Evolutionary conservation across 495 filamentous ascomycete genomes (phyloP).

Genomic region (Pyronema omphalodes): DNA sequence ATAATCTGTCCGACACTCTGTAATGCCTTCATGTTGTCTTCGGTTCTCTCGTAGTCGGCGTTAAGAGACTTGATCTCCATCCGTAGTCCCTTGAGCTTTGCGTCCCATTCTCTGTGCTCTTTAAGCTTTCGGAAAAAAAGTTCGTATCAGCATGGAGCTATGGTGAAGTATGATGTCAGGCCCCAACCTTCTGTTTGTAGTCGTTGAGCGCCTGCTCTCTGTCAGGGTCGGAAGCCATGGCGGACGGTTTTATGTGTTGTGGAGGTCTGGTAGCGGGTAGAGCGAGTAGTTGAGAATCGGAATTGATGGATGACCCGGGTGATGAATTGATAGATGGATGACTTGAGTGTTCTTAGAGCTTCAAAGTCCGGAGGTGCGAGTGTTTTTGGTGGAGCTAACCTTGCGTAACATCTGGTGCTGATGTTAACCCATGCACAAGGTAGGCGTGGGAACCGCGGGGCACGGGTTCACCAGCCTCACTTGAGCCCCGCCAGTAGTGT

Average conservation of each 20-base stretch:
- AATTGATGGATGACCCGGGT: not conserved
- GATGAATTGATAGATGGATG: not conserved
- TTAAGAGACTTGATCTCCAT: conserved; percentile 89
- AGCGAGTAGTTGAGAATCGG: not conserved
- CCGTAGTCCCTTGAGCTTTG: conserved; percentile 80
- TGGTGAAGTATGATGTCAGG: not conserved
- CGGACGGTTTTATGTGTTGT: not conserved
- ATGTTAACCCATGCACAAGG: not conserved
- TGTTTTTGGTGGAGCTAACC: not conserved
- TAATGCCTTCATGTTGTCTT: conserved; percentile 98
- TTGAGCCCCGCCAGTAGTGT: no score
- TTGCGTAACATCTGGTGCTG: not conserved
- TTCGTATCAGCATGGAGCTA: conserved; percentile 3
- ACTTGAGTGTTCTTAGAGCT: not conserved
- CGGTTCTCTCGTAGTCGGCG: conserved; percentile 86
- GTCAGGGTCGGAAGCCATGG: conserved; percentile 11
- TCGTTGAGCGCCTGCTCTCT: conserved; percentile 18
- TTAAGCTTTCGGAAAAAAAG: conserved; percentile 44
- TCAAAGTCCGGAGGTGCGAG: not conserved
- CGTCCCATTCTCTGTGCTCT: conserved; percentile 95
- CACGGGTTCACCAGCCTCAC: no score
- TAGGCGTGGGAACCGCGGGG: no score
- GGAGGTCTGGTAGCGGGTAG: not conserved
- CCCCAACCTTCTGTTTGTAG: conserved; percentile 20
- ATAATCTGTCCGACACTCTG: conserved; percentile 99